Evolutionary conservation across 2,329 filamentous ascomycete species (phyloP).

Genomic region (Anisogramma anomala): DNA sequence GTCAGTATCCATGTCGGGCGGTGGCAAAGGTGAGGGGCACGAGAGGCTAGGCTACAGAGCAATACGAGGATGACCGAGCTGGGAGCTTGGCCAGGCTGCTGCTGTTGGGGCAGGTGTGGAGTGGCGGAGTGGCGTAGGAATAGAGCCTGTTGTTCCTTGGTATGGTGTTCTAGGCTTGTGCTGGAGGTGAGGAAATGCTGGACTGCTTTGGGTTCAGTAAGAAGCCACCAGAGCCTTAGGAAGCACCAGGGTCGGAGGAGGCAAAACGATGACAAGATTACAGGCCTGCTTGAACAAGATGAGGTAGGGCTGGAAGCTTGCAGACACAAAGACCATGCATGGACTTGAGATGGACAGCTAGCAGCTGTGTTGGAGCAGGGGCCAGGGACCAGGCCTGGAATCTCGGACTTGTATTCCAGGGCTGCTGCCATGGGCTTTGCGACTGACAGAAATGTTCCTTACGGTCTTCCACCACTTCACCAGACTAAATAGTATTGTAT

Average conservation of each 20-base stretch:
- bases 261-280: slow-evolving; percentile 2
- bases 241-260: slow-evolving; percentile 5
- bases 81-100: not conserved
- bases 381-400: too few relatives aligned
- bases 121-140: not conserved
- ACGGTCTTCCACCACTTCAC: too few relatives aligned
- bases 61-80: slow-evolving; percentile 7
- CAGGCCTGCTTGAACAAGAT: slow-evolving; percentile 16
- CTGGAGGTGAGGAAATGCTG: too few relatives aligned
- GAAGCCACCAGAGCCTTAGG: slow-evolving; percentile 10
- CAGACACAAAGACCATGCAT: too few relatives aligned
- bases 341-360: too few relatives aligned
- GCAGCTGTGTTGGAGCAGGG: too few relatives aligned
- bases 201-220: too few relatives aligned
- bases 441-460: too few relatives aligned
- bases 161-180: too few relatives aligned
- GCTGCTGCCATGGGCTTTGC: too few relatives aligned
- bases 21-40: slow-evolving; percentile 8
- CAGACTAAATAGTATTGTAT: too few relatives aligned
- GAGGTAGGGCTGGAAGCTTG: slow-evolving; percentile 18
- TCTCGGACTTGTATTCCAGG: too few relatives aligned
- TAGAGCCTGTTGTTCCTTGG: not conserved
- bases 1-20: slow-evolving; percentile 37
- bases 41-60: slow-evolving; percentile 7
- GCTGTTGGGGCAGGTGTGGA: not conserved